Conservation (phyloP, 495 filamentous ascomycete genomes). For the Penicillium paradoxum region DNA sequence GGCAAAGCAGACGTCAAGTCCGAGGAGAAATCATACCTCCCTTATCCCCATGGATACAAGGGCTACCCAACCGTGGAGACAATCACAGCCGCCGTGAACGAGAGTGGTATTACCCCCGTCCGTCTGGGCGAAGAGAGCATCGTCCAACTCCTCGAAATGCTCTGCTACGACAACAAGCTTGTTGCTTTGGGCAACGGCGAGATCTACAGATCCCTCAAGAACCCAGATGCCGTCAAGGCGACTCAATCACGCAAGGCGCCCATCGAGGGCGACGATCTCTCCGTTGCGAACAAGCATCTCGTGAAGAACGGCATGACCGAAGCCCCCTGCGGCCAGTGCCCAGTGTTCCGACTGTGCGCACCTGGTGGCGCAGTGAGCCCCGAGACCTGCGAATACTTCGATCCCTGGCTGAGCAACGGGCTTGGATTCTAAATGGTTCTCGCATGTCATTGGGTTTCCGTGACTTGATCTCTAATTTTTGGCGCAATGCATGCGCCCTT, state of each 20-base stretch:
- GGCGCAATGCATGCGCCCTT: conserved; percentile 4
- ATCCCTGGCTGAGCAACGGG: conserved; percentile 61
- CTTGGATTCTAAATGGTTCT: conserved; percentile 31
- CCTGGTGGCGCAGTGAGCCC: conserved; percentile 85
- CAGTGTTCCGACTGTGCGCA: conserved; percentile 88
- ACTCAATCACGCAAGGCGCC: conserved; percentile 37
- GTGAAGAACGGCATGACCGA: conserved; percentile 72
- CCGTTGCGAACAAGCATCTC: conserved; percentile 13
- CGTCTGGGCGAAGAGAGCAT: conserved; percentile 68
- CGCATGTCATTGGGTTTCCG: background rate
- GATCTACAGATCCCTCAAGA: conserved; percentile 46
- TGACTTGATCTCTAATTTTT: background rate
- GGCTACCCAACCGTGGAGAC: conserved; percentile 71
- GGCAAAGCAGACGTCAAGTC: conserved; percentile 32
- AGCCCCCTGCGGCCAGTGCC: conserved; percentile 84
- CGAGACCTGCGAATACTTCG: conserved; percentile 85
- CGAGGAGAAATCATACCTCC: conserved; percentile 42
- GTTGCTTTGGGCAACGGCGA: conserved; percentile 47
- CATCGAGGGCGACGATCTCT: conserved; percentile 25
- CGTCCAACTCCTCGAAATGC: conserved; percentile 73
- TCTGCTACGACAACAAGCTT: conserved; percentile 74
- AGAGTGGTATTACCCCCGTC: conserved; percentile 57
- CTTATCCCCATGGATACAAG: conserved; percentile 62
- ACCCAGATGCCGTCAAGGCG: conserved; percentile 35
- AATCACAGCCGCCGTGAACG: conserved; percentile 67